phyloP scores from a whole-genome alignment of 176 grass and related monocot genomes.

The Carex kokanica region DNA sequence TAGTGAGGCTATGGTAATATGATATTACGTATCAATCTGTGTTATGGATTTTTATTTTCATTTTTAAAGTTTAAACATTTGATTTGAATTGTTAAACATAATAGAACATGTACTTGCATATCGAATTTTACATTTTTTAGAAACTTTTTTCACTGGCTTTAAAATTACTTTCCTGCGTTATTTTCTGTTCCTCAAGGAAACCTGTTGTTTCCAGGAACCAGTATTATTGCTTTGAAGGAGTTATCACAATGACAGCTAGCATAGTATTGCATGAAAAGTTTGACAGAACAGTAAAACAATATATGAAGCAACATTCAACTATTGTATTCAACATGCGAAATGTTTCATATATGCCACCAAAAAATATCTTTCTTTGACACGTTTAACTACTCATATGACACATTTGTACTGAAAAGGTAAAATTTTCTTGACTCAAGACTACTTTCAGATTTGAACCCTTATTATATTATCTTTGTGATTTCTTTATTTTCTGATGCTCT shows the following conservation, averaged over 20 bases:
- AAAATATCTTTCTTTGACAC: background rate
- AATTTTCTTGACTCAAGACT: background rate
- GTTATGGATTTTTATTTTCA: no score
- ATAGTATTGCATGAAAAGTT: background rate
- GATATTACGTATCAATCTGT: no score
- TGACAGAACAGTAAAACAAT: background rate
- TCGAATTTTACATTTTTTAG: no score
- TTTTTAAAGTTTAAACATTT: no score
- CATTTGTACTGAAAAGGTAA: background rate
- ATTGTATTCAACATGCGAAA: background rate
- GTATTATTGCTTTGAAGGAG: background rate
- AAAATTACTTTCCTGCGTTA: background rate
- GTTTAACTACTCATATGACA: background rate
- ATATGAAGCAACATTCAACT: background rate
- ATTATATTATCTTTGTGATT: background rate
- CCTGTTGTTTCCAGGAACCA: background rate
- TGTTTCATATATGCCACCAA: background rate
- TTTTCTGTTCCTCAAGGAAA: background rate
- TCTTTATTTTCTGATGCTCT: background rate
- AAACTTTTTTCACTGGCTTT: background rate
- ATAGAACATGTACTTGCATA: no score
- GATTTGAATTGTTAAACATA: no score
- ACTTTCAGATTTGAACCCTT: background rate
- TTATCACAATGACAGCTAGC: slow-evolving; percentile 13
- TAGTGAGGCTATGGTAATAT: no score